These are phyloP conservation scores for Dioszegia crocea DNA, from an alignment of 768 basidiomycete genomes.

Conservation along the genomic window DNA sequence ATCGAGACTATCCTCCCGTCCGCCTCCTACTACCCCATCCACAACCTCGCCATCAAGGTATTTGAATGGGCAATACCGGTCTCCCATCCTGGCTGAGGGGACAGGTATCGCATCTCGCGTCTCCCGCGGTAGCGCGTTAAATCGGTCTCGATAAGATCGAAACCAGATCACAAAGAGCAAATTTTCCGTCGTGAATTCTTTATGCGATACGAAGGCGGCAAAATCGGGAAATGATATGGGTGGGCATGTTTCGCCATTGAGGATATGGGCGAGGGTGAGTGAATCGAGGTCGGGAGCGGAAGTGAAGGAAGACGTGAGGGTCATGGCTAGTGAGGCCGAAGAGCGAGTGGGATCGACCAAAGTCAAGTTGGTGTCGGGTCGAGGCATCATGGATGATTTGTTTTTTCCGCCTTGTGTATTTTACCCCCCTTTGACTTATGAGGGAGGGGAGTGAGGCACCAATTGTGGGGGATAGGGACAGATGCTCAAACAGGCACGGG, in stretches of 20 bases:
- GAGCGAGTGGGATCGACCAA: constrained; percentile 10
- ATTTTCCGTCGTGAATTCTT: constrained; percentile 42
- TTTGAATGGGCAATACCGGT: constrained; percentile 32
- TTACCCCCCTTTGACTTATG: too few relatives aligned
- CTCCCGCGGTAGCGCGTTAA: constrained; percentile 13
- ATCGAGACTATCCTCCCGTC: neutral
- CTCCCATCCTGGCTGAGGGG: constrained; percentile 34
- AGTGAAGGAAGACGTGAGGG: constrained; percentile 4
- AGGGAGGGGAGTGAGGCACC: neutral
- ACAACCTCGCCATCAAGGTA: constrained; percentile 25
- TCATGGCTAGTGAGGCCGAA: constrained; percentile 12
- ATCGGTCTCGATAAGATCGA: constrained; percentile 31
- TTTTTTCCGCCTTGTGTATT: too few relatives aligned
- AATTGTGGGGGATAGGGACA: neutral
- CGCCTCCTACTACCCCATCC: neutral
- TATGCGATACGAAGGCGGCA: constrained; percentile 34
- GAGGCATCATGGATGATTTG: too few relatives aligned
- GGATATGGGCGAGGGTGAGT: constrained; percentile 36
- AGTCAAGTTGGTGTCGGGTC: neutral
- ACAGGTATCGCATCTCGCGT: constrained; percentile 22
- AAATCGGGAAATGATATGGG: constrained; percentile 43
- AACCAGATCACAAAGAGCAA: constrained; percentile 44
- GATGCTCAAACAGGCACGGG: too few relatives aligned
- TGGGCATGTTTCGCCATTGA: constrained; percentile 41
- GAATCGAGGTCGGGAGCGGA: constrained; percentile 26